A percentile compares a stretch with the other conserved stretches of the same genome.
Conservation (phyloP, 2,329 filamentous ascomycete genomes). For the Didymella arachidicola region DNA sequence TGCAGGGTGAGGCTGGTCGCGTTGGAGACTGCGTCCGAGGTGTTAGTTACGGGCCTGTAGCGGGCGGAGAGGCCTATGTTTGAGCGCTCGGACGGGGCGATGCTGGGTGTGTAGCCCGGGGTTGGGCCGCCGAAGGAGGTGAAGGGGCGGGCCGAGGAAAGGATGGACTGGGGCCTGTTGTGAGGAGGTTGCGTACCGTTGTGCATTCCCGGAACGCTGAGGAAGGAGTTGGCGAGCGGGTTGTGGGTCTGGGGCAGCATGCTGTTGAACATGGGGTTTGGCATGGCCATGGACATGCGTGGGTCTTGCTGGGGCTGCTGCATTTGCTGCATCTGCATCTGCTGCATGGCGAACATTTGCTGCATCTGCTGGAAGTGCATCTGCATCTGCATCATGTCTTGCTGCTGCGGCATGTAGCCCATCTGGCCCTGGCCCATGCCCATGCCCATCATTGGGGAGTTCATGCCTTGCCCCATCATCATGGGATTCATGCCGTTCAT, state of each 20-base stretch:
- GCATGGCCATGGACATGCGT: constrained; percentile 34
- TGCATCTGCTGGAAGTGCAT: constrained; percentile 74
- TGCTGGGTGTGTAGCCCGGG: constrained; percentile 80
- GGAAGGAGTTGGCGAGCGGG: constrained; percentile 32
- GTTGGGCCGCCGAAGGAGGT: constrained; percentile 31
- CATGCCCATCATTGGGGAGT: constrained; percentile 39
- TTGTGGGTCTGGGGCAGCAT: constrained; percentile 29
- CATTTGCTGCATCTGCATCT: constrained; percentile 54
- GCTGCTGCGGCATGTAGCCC: constrained; percentile 72
- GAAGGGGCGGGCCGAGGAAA: constrained; percentile 54
- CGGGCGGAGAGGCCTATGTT: constrained; percentile 89
- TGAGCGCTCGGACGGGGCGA: constrained; percentile 94
- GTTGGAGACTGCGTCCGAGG: constrained; percentile 41
- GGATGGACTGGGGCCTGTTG: constrained; percentile 60
- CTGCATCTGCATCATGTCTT: constrained; percentile 82
- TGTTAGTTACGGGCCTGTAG: constrained; percentile 82
- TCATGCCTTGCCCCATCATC: constrained; percentile 39
- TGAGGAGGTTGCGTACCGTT: constrained; percentile 37
- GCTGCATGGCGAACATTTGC: constrained; percentile 46
- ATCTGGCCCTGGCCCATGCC: constrained; percentile 31
- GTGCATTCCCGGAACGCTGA: constrained; percentile 36
- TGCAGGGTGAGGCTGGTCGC: constrained; percentile 46
- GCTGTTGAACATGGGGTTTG: constrained; percentile 31
- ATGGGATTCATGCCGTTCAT: constrained; percentile 35
- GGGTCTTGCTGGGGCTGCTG: constrained; percentile 42